Evolutionary conservation across 352 stramenopile species (phyloP), one percentile per base, ranked within the genome.

Genomic region (Globisporangium heterothallicum): DNA sequence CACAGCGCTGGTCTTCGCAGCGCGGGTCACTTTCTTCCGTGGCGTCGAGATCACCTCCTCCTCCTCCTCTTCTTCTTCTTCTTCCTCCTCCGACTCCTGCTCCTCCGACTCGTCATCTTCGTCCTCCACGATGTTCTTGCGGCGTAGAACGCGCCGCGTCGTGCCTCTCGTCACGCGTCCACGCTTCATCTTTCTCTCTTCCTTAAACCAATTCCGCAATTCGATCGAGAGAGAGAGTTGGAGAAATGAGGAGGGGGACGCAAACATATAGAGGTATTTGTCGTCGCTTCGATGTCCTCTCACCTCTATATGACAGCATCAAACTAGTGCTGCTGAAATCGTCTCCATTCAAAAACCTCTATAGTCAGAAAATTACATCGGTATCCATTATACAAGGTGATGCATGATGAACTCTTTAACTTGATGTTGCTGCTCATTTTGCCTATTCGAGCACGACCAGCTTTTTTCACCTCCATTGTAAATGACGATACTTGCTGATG

Each of bases 121-220:
- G 46, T 88, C 78, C 22, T 80, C 61, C 30, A 92, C 78, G 27
- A 92, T 56, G 53, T 89, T 92, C 53, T 86, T 88, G 24, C 81
- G 76, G 6, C 81, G 74, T 56, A 88, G 57, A 51, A 63, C 66
- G 43, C 76, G 80, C 41, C 71, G 78, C 59, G 69, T 60, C 54
- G 71, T 34, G 18, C 63, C 63, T 56, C 70, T 52, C 36, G 69
- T 61, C 43, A 72, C 58, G 8, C 79, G 67, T 52, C 70, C 71
- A 24, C 79, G 77, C 73, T 86, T 88, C 73, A 84, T 82, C n/a
- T 3, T 30, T 18, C 29, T 14, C 25, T n/a, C n/a, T n/a, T n/a
- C n/a, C n/a, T n/a, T n/a, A n/a, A 34, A 34, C 10, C 6, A 34
- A 34, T 36, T 36, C 30, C 6, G 30, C 32, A 38, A n/a, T n/a